phyloP scores from a whole-genome alignment of 1,284 basidiomycete genomes.

The Leccinum subrobustum region DNA sequence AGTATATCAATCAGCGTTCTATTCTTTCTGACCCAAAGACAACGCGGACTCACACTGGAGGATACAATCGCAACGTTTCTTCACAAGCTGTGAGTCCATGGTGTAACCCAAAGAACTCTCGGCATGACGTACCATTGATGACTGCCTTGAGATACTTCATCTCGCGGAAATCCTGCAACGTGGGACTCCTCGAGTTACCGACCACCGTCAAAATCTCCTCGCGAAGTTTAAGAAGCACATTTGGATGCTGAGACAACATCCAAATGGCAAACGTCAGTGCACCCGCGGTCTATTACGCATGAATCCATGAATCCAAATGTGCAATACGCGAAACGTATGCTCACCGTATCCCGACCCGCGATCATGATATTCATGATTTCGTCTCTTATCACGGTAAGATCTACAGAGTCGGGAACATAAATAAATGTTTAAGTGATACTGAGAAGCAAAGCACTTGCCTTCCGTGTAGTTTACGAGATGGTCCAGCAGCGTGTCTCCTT shows the following conservation, averaged over 20 bases:
- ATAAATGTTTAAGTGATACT: neutral
- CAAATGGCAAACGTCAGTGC: constrained; percentile 55
- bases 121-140: constrained; percentile 48
- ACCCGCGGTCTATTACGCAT: constrained; percentile 43
- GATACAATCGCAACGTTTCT: constrained; percentile 65
- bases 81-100: neutral
- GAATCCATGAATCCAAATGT: neutral
- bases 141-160: constrained; percentile 62
- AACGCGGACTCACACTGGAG: constrained; percentile 47
- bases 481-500: constrained; percentile 32
- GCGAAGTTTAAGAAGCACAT: constrained; percentile 47
- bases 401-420: constrained; percentile 11
- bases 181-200: constrained; percentile 44
- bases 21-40: neutral
- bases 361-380: constrained; percentile 52
- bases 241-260: constrained; percentile 52
- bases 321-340: constrained; percentile 4
- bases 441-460: constrained; percentile 11
- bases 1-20: constrained; percentile 3
- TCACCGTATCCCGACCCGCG: constrained; percentile 51
- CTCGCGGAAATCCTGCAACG: constrained; percentile 50
- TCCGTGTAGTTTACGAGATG: constrained; percentile 34
- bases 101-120: neutral
- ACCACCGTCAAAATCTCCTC: constrained; percentile 52
- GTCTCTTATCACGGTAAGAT: constrained; percentile 41